Percentiles rank a stretch among this genome's conserved stretches.
phyloP scores from a whole-genome alignment of 345 rosid species.

The Corchorus capsularis region DNA sequence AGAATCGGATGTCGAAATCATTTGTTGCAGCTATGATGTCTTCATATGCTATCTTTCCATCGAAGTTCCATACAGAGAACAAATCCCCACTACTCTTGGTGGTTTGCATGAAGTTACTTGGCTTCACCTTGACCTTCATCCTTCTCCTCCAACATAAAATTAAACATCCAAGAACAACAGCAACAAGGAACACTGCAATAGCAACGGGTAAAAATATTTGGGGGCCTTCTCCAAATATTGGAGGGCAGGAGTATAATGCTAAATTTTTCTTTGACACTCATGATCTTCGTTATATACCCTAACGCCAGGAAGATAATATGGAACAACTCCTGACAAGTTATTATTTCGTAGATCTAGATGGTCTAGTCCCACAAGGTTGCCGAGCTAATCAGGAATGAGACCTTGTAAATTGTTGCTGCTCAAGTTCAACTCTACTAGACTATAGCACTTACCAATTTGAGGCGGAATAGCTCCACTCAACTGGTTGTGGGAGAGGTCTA shows the following conservation, averaged over 20 bases:
- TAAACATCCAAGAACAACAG: background rate
- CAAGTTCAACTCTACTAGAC: too few relatives aligned
- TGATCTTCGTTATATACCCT: background rate
- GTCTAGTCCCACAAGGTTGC: background rate
- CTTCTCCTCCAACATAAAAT: background rate
- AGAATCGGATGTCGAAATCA: too few relatives aligned
- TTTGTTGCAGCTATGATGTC: too few relatives aligned
- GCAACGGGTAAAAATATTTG: background rate
- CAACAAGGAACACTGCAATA: background rate
- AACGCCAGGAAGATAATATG: background rate
- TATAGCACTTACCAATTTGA: background rate
- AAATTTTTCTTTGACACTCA: background rate
- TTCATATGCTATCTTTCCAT: too few relatives aligned
- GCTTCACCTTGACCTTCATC: too few relatives aligned
- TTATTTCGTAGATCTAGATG: background rate
- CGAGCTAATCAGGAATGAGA: background rate
- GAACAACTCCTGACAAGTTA: background rate
- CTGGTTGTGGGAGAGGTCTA: background rate
- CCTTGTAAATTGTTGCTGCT: background rate
- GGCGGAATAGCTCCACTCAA: background rate
- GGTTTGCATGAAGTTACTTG: too few relatives aligned
- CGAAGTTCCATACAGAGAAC: too few relatives aligned
- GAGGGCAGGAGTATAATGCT: background rate
- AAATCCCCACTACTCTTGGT: too few relatives aligned
- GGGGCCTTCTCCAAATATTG: background rate